Conservation (phyloP, 1,139 yeast species). For the Blastobotrys malaysiensis region DNA sequence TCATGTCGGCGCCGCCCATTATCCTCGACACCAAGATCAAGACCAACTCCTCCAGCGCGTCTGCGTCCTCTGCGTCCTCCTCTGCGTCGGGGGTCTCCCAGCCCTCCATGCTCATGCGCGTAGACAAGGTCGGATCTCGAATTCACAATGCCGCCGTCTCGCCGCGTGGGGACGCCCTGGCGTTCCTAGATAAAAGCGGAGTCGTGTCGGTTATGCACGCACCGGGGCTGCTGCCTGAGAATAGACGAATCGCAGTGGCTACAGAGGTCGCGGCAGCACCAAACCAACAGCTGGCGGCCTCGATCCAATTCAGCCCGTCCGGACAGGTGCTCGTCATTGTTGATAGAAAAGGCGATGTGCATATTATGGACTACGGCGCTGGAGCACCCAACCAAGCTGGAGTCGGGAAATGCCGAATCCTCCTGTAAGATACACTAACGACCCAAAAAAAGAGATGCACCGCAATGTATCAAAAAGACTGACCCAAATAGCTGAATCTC, state of each 20-base stretch:
- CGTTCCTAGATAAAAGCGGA: slow-evolving; percentile 74
- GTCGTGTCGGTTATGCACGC: slow-evolving; percentile 63
- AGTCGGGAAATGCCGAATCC: slow-evolving; percentile 56
- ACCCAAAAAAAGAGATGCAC: not conserved
- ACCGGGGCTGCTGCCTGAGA: slow-evolving; percentile 42
- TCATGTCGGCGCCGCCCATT: slow-evolving; percentile 52
- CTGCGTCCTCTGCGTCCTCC: slow-evolving; percentile 18
- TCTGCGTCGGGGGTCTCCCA: slow-evolving; percentile 39
- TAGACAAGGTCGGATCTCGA: slow-evolving; percentile 77
- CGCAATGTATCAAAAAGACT: not conserved
- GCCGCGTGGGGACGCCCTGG: slow-evolving; percentile 83
- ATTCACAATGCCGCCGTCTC: slow-evolving; percentile 71
- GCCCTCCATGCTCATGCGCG: slow-evolving; percentile 50
- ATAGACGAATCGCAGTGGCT: slow-evolving; percentile 58
- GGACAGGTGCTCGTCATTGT: slow-evolving; percentile 74
- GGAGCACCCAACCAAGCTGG: slow-evolving; percentile 76
- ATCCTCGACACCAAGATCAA: slow-evolving; percentile 51
- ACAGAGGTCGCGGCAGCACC: slow-evolving; percentile 75
- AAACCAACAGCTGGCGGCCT: slow-evolving; percentile 57
- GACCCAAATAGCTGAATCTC: too few relatives aligned
- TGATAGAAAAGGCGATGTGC: slow-evolving; percentile 75
- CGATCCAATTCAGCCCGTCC: slow-evolving; percentile 66
- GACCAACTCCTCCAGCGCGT: slow-evolving; percentile 21
- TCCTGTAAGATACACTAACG: slow-evolving; percentile 18
- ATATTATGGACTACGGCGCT: slow-evolving; percentile 81